Evolutionary conservation across 108 stramenopile genomes (phyloP).

Genomic region (Cyclostephanos invisitatus): DNA sequence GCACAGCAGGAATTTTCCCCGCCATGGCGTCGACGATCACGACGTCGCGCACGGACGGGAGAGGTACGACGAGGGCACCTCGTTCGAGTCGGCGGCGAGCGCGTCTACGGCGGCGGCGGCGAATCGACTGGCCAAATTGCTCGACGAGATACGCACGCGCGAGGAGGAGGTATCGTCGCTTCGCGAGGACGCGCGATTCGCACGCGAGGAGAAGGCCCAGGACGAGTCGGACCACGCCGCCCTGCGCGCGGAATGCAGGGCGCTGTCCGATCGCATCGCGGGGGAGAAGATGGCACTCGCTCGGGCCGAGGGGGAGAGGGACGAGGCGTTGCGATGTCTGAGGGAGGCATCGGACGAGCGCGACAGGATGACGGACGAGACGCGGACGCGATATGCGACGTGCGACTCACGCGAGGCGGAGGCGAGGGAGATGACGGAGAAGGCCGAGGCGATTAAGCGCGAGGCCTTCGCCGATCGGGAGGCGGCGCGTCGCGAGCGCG

Average conservation of each 20-base stretch:
- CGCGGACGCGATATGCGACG: slow-evolving; percentile 6
- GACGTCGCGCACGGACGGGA: not conserved
- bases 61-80: too few species aligned
- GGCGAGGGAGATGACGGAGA: slow-evolving; percentile 16
- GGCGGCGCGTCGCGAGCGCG: too few species aligned
- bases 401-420: slow-evolving; percentile 20
- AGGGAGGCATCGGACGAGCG: slow-evolving; percentile 19
- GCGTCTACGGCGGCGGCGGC: not conserved
- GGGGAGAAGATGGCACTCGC: slow-evolving; percentile 20
- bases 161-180: slow-evolving; percentile 36
- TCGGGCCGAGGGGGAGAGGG: slow-evolving; percentile 13
- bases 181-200: slow-evolving; percentile 24
- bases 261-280: slow-evolving; percentile 7
- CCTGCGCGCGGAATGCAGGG: slow-evolving; percentile 9
- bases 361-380: slow-evolving; percentile 7
- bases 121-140: slow-evolving; percentile 9
- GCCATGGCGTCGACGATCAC: not conserved
- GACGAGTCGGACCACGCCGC: slow-evolving; percentile 12
- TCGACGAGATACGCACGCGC: slow-evolving; percentile 25
- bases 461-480: not conserved
- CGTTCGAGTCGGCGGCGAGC: too few species aligned
- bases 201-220: slow-evolving; percentile 24
- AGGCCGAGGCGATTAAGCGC: slow-evolving; percentile 11
- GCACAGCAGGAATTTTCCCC: not conserved
- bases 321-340: slow-evolving; percentile 14